These are phyloP conservation scores for Psilocybe azurescens DNA, from an alignment of 768 basidiomycete species.

Conservation along the genomic window DNA sequence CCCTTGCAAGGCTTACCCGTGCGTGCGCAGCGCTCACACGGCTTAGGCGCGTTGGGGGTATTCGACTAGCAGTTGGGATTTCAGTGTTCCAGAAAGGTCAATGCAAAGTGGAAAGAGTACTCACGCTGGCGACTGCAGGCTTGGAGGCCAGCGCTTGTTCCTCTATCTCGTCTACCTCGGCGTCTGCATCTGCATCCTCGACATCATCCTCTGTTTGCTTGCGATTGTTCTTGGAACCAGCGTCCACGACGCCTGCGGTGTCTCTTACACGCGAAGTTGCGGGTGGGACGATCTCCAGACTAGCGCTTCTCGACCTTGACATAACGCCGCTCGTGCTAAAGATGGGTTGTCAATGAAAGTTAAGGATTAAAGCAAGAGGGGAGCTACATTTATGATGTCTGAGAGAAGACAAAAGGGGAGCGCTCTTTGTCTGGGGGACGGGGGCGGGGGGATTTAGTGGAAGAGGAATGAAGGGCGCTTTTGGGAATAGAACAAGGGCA, in stretches of 20 bases:
- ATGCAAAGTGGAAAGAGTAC: slow-evolving; percentile 3
- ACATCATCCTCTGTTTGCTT: slow-evolving; percentile 24
- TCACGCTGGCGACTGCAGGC: slow-evolving; percentile 15
- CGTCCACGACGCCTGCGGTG: slow-evolving; percentile 37
- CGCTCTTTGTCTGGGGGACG: slow-evolving; percentile 14
- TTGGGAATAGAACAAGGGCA: slow-evolving; percentile 15
- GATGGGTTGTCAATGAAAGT: not conserved
- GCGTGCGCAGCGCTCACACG: slow-evolving; percentile 51
- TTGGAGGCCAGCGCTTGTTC: slow-evolving; percentile 28
- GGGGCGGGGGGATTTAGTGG: slow-evolving; percentile 7
- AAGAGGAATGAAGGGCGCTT: slow-evolving; percentile 14
- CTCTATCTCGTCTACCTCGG: slow-evolving; percentile 36
- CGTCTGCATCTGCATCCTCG: slow-evolving; percentile 33
- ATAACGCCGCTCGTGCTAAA: slow-evolving; percentile 23
- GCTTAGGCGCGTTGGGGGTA: slow-evolving; percentile 35
- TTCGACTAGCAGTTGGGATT: not conserved
- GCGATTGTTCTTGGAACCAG: slow-evolving; percentile 33
- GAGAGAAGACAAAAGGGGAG: slow-evolving; percentile 1
- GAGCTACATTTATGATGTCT: not conserved
- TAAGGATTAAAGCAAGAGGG: not conserved
- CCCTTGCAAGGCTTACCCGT: slow-evolving; percentile 48
- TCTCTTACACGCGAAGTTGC: slow-evolving; percentile 32
- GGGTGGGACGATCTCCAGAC: slow-evolving; percentile 40
- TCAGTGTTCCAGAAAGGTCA: slow-evolving; percentile 18
- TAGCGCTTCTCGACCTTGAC: slow-evolving; percentile 42